phyloP scores from a whole-genome alignment of 177 flowering plant species.

The Telopea speciosissima region DNA sequence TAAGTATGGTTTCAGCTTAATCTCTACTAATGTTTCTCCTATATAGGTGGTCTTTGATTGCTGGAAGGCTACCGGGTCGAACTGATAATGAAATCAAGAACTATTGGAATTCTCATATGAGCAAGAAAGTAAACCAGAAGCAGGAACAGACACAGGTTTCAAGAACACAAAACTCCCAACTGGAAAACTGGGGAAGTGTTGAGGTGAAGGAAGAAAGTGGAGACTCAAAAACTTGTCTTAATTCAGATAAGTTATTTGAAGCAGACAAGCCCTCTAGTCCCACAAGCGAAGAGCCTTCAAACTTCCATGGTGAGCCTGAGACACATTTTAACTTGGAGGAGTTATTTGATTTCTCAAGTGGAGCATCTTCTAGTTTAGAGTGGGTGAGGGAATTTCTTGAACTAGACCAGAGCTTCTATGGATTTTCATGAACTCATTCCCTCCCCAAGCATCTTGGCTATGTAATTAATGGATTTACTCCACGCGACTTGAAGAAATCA shows the following conservation, averaged over 20 bases:
- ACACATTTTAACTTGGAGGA: constrained; percentile 27
- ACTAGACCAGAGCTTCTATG: constrained; percentile 12
- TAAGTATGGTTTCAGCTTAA: neutral
- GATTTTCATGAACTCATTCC: neutral
- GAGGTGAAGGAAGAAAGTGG: too few species aligned
- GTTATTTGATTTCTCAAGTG: constrained; percentile 36
- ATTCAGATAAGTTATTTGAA: too few species aligned
- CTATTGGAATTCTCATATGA: constrained; percentile 64
- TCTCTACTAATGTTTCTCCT: neutral
- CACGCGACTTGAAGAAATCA: neutral
- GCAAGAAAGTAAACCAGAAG: constrained; percentile 38
- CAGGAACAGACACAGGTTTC: constrained; percentile 12
- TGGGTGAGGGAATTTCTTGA: constrained; percentile 43
- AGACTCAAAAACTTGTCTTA: too few species aligned
- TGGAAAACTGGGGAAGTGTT: too few species aligned
- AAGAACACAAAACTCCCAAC: neutral
- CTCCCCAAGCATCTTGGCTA: too few species aligned
- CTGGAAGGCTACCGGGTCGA: constrained; percentile 55
- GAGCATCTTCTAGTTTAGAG: constrained; percentile 26
- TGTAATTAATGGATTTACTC: neutral
- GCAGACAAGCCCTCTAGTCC: too few species aligned
- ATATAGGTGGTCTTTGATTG: constrained; percentile 51
- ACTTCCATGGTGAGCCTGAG: constrained; percentile 9
- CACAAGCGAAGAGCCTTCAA: neutral
- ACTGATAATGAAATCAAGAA: constrained; percentile 56